These are phyloP conservation scores for Pyrus pyrifolia DNA, from an alignment of 306 rosid genomes.

Conservation along the genomic window DNA sequence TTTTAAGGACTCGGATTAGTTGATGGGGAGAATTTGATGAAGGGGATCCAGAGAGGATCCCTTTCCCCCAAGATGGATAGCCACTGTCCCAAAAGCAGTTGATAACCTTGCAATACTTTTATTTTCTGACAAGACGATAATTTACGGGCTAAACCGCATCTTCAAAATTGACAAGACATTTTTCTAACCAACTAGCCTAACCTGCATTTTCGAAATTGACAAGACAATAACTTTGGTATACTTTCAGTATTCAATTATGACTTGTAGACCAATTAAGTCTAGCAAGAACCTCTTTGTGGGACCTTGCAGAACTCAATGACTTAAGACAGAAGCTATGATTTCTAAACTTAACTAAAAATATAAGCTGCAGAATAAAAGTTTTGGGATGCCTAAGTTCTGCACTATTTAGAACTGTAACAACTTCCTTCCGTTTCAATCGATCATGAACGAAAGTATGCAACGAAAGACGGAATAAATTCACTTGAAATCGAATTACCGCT, in stretches of 20 bases:
- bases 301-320: background rate
- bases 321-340: background rate
- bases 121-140: background rate
- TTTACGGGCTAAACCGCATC: background rate
- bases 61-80: background rate
- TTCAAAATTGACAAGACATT: background rate
- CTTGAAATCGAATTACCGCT: slow-evolving; percentile 31
- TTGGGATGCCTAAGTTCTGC: slow-evolving; percentile 20
- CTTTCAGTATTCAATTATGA: slow-evolving; percentile 17
- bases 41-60: too few species aligned
- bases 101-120: background rate
- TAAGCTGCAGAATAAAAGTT: slow-evolving; percentile 3
- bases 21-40: too few species aligned
- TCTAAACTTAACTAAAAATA: background rate
- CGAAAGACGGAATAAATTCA: slow-evolving; percentile 21
- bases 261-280: slow-evolving; percentile 4
- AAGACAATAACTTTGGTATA: background rate
- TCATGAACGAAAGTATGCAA: slow-evolving; percentile 21
- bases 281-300: slow-evolving; percentile 10
- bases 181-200: too few species aligned
- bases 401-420: slow-evolving; percentile 23
- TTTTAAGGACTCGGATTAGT: too few species aligned
- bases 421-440: slow-evolving; percentile 30
- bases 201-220: background rate
- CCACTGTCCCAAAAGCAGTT: slow-evolving; percentile 3